Evolutionary conservation across 495 filamentous ascomycete species (phyloP).

Genomic region (Lindgomyces ingoldianus): DNA sequence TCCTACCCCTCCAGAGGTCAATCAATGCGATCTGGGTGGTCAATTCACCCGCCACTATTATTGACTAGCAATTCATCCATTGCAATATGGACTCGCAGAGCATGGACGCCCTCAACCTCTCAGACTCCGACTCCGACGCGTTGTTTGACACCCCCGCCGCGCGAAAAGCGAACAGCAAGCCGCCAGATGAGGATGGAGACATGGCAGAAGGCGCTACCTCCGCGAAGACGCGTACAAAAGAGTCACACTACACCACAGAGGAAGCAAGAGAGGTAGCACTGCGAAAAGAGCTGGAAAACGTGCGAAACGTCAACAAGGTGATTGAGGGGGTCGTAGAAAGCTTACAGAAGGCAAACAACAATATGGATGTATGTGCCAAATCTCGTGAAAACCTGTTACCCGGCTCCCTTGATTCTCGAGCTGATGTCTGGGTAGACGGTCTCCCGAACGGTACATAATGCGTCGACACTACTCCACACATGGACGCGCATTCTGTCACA

Average conservation of each 20-base stretch:
- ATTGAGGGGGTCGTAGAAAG: conserved; percentile 82
- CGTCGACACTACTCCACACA: conserved; percentile 91
- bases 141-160: conserved; percentile 73
- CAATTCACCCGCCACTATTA: neutral
- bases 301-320: conserved; percentile 80
- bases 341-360: conserved; percentile 76
- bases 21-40: neutral
- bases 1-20: neutral
- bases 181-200: conserved; percentile 31
- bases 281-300: conserved; percentile 73
- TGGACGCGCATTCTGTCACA: conserved; percentile 96
- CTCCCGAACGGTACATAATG: conserved; percentile 77
- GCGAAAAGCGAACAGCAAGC: conserved; percentile 26
- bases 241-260: conserved; percentile 63
- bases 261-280: conserved; percentile 73
- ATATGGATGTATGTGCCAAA: conserved; percentile 74
- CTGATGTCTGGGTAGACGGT: conserved; percentile 63
- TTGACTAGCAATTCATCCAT: neutral
- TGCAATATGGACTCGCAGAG: conserved; percentile 22
- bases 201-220: conserved; percentile 50
- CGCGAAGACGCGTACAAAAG: conserved; percentile 49
- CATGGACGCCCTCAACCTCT: conserved; percentile 35
- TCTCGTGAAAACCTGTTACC: neutral
- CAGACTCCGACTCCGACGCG: conserved; percentile 65
- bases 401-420: too few relatives aligned